Base-by-base conservation (phyloP, 139 green algal genomes). In the Marvania coccoides region DNA sequence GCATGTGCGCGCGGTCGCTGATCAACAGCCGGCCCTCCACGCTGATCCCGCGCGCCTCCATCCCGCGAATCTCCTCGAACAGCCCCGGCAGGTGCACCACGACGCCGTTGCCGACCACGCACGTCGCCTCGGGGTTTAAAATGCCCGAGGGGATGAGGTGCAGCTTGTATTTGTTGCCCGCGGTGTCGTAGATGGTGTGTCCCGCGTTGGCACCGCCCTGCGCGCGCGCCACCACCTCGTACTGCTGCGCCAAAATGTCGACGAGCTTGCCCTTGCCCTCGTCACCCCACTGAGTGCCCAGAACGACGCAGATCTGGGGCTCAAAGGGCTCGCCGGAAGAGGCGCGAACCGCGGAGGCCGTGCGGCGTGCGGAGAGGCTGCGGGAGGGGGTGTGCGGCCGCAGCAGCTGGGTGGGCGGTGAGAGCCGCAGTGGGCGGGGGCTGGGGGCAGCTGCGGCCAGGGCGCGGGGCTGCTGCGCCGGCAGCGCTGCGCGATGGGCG, bases 201-300 rank as follows among this genome's bases (percentile, higher is more conserved):
- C 95, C 95, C 4, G 95, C 95, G 67, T 99, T 99, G 37, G 95
- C 94, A 3, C 95, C 95, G 13, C 95, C 95, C 88, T 98, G 83
- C 12, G 90, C 94, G 24, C 95, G 74, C 0, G 88, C 89, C 19
- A 98, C 90, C 39, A 99, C 85, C 54, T 98, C 91, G 68, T 96
- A 98, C 72, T 96, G 75, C 80, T 93, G 85, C 24, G 94, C 94
- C 30, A 99, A 75, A 60, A 98, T 95, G 75, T 99, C 95, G 36
- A 99, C 95, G 39, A 99, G 89, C 82, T 99, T 99, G 62, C 95
- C 95, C 79, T 99, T 99, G 69, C 95, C 95, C 64, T 99, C 95
- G 70, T 99, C 95, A 13, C 95, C 95, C 95, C 95, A 99, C 78
- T 99, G 95, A 19, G 90, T 95, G 37, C 95, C 95, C 12, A 99